Evolutionary conservation across 352 stramenopile genomes (phyloP).

Genomic region (Globisporangium perplexum): DNA sequence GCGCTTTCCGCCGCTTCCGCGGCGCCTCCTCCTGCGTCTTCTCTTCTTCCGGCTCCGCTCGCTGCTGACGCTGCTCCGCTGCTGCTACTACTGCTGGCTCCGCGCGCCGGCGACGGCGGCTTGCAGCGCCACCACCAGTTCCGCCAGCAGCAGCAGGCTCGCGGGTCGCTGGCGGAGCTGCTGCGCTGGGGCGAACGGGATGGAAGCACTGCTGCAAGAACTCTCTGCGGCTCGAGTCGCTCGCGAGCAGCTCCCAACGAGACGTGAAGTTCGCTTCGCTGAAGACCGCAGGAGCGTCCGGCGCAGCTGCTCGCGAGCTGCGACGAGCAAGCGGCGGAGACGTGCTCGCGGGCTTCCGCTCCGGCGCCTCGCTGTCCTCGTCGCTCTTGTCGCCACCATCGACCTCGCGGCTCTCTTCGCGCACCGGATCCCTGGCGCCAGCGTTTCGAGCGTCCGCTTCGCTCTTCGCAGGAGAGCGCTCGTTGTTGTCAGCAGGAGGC

Average conservation of each 20-base stretch:
- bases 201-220: constrained; percentile 10
- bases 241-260: constrained; percentile 10
- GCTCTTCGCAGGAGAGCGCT: background rate
- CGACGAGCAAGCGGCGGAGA: background rate
- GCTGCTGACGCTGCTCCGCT: background rate
- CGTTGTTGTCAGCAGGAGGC: background rate
- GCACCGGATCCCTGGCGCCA: background rate
- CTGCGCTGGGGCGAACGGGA: background rate
- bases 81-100: background rate
- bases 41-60: background rate
- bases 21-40: background rate
- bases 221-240: background rate
- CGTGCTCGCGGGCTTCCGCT: background rate
- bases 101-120: constrained; percentile 3
- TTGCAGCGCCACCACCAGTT: background rate
- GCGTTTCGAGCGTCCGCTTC: background rate
- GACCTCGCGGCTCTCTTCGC: background rate
- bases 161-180: background rate
- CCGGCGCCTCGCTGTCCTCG: background rate
- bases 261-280: constrained; percentile 4
- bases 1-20: constrained; percentile 10
- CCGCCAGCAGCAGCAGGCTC: background rate
- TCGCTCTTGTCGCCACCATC: too few relatives aligned
- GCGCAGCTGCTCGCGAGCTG: background rate
- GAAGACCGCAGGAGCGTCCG: background rate